These are phyloP conservation scores for Lotus japonicus DNA, from an alignment of 306 rosid genomes.

Conservation along the genomic window DNA sequence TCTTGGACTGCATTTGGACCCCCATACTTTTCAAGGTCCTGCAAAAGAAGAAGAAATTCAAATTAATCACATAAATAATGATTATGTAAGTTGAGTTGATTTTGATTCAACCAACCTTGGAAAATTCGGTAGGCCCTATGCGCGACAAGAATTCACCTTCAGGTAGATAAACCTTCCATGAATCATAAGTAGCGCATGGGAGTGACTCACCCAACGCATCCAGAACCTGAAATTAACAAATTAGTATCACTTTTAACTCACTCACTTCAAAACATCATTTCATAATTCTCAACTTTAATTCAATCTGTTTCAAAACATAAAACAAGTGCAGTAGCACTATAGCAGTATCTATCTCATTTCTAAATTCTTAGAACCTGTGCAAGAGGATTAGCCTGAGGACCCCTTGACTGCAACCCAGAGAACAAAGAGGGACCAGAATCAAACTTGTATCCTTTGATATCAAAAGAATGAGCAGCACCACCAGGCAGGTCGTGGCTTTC, in stretches of 20 bases:
- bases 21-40: slow-evolving; percentile 82
- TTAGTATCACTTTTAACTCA: too few species aligned
- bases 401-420: slow-evolving; percentile 87
- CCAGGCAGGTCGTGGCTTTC: slow-evolving; percentile 87
- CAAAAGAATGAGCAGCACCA: slow-evolving; percentile 88
- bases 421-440: slow-evolving; percentile 91
- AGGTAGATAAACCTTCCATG: slow-evolving; percentile 95
- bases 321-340: too few species aligned
- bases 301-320: background rate
- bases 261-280: too few species aligned
- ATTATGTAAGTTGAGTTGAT: too few species aligned
- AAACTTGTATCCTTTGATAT: slow-evolving; percentile 64
- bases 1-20: slow-evolving; percentile 72
- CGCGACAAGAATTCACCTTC: slow-evolving; percentile 89
- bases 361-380: slow-evolving; percentile 38
- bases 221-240: slow-evolving; percentile 44
- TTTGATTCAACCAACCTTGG: slow-evolving; percentile 32
- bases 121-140: slow-evolving; percentile 86
- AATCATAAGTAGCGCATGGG: slow-evolving; percentile 74
- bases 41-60: slow-evolving; percentile 4
- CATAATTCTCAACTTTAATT: background rate
- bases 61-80: background rate
- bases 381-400: slow-evolving; percentile 92
- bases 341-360: too few species aligned
- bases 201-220: slow-evolving; percentile 82